Conservation (phyloP, 148 eudicot genomes). For the Persicaria maculosa region DNA sequence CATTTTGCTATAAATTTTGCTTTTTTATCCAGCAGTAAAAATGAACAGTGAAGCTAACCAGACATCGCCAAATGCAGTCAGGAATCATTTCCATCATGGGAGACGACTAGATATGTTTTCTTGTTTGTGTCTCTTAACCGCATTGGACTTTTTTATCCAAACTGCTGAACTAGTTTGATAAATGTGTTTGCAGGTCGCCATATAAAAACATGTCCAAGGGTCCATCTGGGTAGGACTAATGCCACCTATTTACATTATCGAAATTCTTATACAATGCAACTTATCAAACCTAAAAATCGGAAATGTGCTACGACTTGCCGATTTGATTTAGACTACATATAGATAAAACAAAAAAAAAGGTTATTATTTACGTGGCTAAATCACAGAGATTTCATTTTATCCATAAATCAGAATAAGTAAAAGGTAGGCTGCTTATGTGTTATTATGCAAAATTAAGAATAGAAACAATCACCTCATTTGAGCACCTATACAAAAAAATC, state of each 20-base stretch:
- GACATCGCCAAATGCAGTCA: not conserved
- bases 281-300: not conserved
- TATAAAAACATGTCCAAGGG: not conserved
- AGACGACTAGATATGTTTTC: not conserved
- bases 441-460: not conserved
- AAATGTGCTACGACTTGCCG: not conserved
- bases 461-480: not conserved
- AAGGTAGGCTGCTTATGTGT: not conserved
- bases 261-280: conserved; percentile 1
- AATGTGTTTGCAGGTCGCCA: not conserved
- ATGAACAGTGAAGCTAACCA: not conserved
- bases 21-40: not conserved
- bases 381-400: not conserved
- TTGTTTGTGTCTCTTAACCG: not conserved
- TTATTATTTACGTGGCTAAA: not conserved
- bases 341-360: not conserved
- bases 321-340: not conserved
- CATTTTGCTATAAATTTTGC: not conserved
- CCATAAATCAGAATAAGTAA: conserved; percentile 3
- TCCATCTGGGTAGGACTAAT: not conserved
- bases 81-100: not conserved
- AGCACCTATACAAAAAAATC: not conserved
- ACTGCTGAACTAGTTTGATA: not conserved
- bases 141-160: not conserved
- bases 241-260: not conserved